Base-by-base conservation (phyloP, 2,329 filamentous ascomycete genomes). In the Alternaria incomplexa region DNA sequence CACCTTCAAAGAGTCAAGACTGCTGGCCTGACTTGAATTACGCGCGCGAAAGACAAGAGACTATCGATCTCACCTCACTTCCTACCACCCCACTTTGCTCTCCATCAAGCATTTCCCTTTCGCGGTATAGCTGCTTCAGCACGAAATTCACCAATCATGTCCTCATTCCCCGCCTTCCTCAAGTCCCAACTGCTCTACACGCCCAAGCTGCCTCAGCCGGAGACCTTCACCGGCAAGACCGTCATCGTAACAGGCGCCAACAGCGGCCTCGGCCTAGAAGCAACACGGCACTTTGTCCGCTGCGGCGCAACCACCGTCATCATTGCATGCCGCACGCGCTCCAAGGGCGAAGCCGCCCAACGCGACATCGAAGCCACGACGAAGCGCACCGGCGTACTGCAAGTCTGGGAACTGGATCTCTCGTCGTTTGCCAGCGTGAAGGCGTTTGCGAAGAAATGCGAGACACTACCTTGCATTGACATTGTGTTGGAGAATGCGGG, bases 181-280 rank as follows among this genome's bases (percentile, higher is more conserved):
- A 60, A 48, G 20, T 60, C 57, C 0, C 57, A 60, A 13, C 44
- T 60, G 1, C 36, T 60, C 22, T 60, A 60, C 23, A 60, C 43
- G 6, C 57, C 57, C n/a, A 56, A 23, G n/a, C 6, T 60, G 3
- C 57, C 57, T 4, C 22, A 60, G 15, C 51, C 57, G 6, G 15
- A 17, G 10, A 61, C 51, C 12, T 61, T 73, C 32, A 47, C 73
- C 3, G 69, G 71, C 6, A 72, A 73, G 57, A 81, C 80, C 1
- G 73, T 82, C 58, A 79, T 85, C 25, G 79, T 85, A 2, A 85
- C 84, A 1, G 83, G 84, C 44, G 76, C 80, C 7, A 85, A 85
- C 61, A 73, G 74, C 10, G 83, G 83, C 1, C 75, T 69, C 22
- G 74, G 53, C 67, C 73, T 59, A 40, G 57, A 70, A 45, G 59